Evolutionary conservation across 495 filamentous ascomycete genomes (phyloP), one percentile per base, ranked within the genome.

Genomic region (Talaromyces proteolyticus): DNA sequence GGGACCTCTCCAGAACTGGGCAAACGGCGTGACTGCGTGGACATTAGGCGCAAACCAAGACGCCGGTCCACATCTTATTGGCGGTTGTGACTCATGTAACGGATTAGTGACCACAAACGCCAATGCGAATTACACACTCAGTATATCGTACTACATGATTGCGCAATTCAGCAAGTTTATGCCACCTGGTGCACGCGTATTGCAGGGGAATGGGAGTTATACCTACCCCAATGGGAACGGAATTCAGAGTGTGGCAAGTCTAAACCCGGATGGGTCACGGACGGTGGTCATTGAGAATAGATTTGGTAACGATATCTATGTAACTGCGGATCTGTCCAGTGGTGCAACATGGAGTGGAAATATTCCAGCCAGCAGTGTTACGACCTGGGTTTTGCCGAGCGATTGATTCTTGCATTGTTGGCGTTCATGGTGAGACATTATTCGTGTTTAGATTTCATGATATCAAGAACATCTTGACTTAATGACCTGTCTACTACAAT

Each of bases 81-180:
- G 73, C 14, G 74, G 74, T 2, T 81, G 78, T 53, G 53, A 24
- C 12, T 70, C 57, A 4, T 81, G 78, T 55, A 65, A 63, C 7
- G 78, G 78, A 0, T 48, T 79, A 11, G 75, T 81, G 39, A 68
- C 66, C 4, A 67, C 79, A 12, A 47, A 47, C 37, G 19, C 18
- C 21, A 66, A 73, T 54, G 56, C 58, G 19, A 67, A 63, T 17
- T 67, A 65, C 6, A 79, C 78, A 51, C 63, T 62, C 5, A 66
- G 69, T 36, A 64, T 69, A 4, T 63, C 70, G 2, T 80, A 80
- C 57, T 80, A 80, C 46, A 76, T 76, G 67, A 67, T 81, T 41
- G 76, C 74, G 11, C 78, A 81, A 51, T 78, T 76, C 57, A 76
- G 70, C 57, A 77, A 73, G 57, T 81, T 78, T 54, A 79, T 81